Conservation (phyloP, 441 rosid genomes). For the Adansonia gregorii region DNA sequence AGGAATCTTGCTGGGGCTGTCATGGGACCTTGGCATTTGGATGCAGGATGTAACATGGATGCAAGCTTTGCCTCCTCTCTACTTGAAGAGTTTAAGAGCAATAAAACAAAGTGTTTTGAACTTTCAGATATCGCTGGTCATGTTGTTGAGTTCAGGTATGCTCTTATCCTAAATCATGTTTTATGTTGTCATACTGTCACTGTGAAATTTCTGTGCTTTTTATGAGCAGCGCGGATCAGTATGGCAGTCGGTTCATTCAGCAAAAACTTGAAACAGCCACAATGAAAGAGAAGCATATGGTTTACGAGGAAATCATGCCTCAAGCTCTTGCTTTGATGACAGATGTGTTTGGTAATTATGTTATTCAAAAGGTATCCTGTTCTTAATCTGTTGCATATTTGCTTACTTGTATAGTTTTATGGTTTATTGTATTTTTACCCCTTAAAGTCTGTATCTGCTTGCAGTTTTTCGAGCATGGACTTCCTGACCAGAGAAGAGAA, state of each 20-base stretch:
- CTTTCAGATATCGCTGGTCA: too few relatives aligned
- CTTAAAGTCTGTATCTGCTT: constrained; percentile 25
- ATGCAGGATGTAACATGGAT: constrained; percentile 45
- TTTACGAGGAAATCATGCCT: constrained; percentile 78
- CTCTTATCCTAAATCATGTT: too few relatives aligned
- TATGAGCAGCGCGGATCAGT: constrained; percentile 77
- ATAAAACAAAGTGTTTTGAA: too few relatives aligned
- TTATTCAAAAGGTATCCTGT: constrained; percentile 74
- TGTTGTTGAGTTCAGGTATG: too few relatives aligned
- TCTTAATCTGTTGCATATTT: constrained; percentile 15
- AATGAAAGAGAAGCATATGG: constrained; percentile 70
- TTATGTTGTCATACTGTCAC: not conserved
- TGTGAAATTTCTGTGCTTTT: not conserved
- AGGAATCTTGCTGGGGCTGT: constrained; percentile 56
- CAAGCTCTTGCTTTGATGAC: constrained; percentile 84
- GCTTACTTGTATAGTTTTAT: not conserved
- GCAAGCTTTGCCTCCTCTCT: constrained; percentile 70
- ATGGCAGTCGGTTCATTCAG: constrained; percentile 94
- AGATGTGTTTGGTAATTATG: constrained; percentile 95
- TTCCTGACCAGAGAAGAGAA: constrained; percentile 72
- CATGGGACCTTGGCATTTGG: constrained; percentile 73
- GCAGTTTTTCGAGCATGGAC: constrained; percentile 92
- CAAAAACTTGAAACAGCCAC: constrained; percentile 83
- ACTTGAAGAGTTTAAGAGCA: not conserved
- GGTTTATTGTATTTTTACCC: not conserved